A percentile compares a stretch with the other conserved stretches of the same genome.
These are phyloP conservation scores for Arachis stenosperma DNA, from an alignment of 306 rosid species.

Conservation along the genomic window DNA sequence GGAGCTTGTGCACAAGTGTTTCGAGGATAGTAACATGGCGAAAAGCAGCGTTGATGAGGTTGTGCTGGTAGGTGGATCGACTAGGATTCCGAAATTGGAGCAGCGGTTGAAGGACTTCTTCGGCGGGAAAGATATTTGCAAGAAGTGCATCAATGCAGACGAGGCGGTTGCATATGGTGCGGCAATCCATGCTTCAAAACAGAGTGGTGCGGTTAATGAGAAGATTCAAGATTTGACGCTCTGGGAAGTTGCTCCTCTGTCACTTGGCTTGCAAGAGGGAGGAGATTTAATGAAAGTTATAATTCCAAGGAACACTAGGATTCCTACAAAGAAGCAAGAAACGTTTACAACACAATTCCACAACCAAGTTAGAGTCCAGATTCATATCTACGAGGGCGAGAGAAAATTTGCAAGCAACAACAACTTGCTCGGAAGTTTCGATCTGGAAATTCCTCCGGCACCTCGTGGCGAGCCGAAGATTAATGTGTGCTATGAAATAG, in stretches of 20 bases:
- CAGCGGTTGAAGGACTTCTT: conserved; percentile 15
- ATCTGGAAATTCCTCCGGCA: conserved; percentile 41
- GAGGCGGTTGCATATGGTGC: conserved; percentile 42
- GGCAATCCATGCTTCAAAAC: conserved; percentile 8
- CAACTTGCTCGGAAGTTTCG: conserved; percentile 48
- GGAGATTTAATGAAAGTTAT: conserved; percentile 4
- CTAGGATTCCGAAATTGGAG: conserved; percentile 33
- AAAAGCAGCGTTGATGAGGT: conserved; percentile 20
- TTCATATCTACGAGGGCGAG: conserved; percentile 56
- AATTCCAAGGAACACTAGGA: conserved; percentile 1
- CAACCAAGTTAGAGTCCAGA: background rate
- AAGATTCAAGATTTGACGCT: background rate
- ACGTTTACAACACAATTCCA: conserved; percentile 26
- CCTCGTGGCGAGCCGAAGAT: conserved; percentile 42
- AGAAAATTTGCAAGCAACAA: conserved; percentile 43
- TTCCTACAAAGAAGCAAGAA: conserved; percentile 38
- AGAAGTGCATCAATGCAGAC: conserved; percentile 7
- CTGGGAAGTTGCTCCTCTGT: conserved; percentile 37
- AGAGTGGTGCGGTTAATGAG: background rate
- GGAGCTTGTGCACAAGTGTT: conserved; percentile 8
- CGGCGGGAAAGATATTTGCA: background rate
- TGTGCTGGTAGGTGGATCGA: conserved; percentile 29
- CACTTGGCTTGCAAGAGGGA: conserved; percentile 32
- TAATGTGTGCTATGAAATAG: conserved; percentile 47
- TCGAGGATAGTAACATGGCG: background rate